Conservation (phyloP, 306 rosid genomes). For the Malus domestica region DNA sequence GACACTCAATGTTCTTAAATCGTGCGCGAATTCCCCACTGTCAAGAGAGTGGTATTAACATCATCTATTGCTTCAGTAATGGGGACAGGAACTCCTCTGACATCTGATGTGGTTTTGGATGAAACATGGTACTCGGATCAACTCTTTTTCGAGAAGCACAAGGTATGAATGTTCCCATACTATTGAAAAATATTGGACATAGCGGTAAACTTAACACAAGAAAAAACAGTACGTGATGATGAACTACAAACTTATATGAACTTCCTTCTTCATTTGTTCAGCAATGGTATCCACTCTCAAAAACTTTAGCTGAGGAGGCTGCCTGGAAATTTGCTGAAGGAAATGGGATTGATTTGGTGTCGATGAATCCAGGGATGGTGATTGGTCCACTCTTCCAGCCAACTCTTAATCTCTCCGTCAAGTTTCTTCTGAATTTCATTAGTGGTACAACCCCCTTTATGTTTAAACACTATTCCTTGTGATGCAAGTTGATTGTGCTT, state of each 20-base stretch:
- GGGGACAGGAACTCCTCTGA: too few species aligned
- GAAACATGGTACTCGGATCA: too few species aligned
- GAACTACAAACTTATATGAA: not conserved
- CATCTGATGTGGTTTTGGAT: too few species aligned
- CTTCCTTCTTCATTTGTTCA: not conserved
- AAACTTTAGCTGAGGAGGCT: conserved; percentile 18
- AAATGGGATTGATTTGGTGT: conserved; percentile 16
- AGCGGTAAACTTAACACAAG: too few species aligned
- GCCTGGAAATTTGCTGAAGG: conserved; percentile 22
- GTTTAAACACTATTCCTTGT: not conserved
- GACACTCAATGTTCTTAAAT: too few species aligned
- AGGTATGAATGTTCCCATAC: too few species aligned
- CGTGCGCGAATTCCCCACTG: too few species aligned
- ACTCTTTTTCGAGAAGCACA: too few species aligned
- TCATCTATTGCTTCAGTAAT: too few species aligned
- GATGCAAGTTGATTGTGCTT: too few species aligned
- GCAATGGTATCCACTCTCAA: conserved; percentile 17
- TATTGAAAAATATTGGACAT: too few species aligned
- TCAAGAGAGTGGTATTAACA: not conserved
- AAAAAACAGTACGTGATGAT: not conserved
- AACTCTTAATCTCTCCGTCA: not conserved
- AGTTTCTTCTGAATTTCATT: not conserved
- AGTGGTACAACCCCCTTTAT: not conserved
- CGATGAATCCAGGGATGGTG: conserved; percentile 1
- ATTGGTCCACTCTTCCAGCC: conserved; percentile 25